Evolutionary conservation across 441 rosid species (phyloP).

Genomic region (Corymbia calophylla): DNA sequence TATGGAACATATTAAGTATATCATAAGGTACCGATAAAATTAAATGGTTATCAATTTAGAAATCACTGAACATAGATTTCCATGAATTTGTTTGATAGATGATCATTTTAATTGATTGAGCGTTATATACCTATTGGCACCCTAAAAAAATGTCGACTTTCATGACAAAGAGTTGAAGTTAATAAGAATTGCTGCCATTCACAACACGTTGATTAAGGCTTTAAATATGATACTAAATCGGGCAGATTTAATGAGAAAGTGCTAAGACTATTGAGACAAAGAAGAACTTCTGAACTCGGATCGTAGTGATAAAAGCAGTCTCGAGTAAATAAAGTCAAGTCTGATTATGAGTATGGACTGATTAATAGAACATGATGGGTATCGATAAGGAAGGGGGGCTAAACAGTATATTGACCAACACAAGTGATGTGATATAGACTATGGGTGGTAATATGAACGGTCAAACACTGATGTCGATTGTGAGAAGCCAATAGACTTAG

Average conservation of each 20-base stretch:
- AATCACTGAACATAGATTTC: neutral
- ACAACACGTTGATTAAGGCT: neutral
- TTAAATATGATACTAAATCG: neutral
- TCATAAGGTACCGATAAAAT: neutral
- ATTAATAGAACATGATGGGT: neutral
- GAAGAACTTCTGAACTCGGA: neutral
- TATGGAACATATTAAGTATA: neutral
- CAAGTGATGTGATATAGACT: neutral
- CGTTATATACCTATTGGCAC: neutral
- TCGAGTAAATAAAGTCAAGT: neutral
- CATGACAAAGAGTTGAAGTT: neutral
- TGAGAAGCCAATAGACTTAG: neutral
- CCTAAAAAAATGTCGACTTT: neutral
- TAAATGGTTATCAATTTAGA: neutral
- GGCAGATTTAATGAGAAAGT: neutral
- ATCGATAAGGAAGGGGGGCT: neutral
- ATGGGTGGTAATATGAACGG: neutral
- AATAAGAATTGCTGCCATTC: neutral
- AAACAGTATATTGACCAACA: neutral
- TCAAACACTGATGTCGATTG: neutral
- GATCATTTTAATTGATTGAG: neutral
- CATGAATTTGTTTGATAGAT: neutral
- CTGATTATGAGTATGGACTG: neutral
- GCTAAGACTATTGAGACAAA: neutral
- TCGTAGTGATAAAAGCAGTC: neutral